Base-by-base conservation (phyloP, 495 filamentous ascomycete species). In the Clohesyomyces aquaticus region DNA sequence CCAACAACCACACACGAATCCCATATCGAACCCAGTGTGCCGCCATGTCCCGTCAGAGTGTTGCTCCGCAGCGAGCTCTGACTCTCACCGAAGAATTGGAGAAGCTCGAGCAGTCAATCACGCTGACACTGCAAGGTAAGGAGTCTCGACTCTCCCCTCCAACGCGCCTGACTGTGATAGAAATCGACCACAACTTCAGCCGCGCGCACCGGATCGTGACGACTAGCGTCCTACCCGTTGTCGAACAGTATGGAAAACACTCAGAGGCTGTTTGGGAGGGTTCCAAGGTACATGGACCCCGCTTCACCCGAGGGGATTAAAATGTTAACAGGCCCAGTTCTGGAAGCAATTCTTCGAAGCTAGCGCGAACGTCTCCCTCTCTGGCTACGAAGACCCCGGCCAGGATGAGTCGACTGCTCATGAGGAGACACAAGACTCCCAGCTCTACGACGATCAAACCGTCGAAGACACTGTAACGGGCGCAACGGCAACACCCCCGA, bases 321-420 rank as follows among this genome's bases (percentile, higher is more conserved):
- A n/a, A 43, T 26, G 18, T 14, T 52, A 35, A 51, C 50, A 12
- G 3, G 8, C 48, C 28, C 35, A 61, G 90, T 98, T 97, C 77
- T 98, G 94, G 94, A 98, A 97, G 77, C 91, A 96, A 79, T 98
- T 98, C 83, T 98, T 98, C 77, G 94, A 98, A 78, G 91, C 93
- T 56, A 94, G 89, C 46, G 94, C 94, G 73, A 98, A 98, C 69
- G 93, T 98, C 23, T 94, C 91, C 1, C 84, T 98, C n/a, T 95
- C 92, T 11, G 91, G 92, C 51, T 96, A 98, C 74, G 93, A 96
- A 75, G 94, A 96, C 70, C 75, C 82, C 50, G 84, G 84, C 21
- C 77, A 77, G 28, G 84, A 83, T 75, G 75, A 74, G 27, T 80
- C 77, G 28, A 74, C 72, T 0, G 72, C 74, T 6, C 79, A 82